phyloP scores from a whole-genome alignment of 495 filamentous ascomycete species.

The Echria macrotheca region DNA sequence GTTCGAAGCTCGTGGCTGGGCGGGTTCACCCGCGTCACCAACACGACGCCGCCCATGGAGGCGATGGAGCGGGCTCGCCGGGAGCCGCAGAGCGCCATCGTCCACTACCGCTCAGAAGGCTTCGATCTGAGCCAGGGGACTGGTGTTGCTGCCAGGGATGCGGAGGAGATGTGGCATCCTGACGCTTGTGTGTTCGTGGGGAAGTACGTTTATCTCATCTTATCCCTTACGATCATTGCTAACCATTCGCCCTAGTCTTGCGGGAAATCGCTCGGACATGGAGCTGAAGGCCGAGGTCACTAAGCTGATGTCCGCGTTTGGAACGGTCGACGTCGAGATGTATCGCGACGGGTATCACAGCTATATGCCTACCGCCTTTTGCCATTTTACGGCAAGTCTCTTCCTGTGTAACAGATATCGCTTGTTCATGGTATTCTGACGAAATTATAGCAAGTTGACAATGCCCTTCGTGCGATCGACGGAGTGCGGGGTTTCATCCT shows the following conservation, averaged over 20 bases:
- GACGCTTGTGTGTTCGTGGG: background rate
- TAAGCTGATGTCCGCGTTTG: background rate
- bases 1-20: too few relatives aligned
- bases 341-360: background rate
- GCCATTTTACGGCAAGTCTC: background rate
- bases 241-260: background rate
- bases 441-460: background rate
- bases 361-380: background rate
- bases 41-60: too few relatives aligned
- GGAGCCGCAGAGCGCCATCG: too few relatives aligned
- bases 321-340: background rate
- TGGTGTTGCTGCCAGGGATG: too few relatives aligned
- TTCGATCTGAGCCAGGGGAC: too few relatives aligned
- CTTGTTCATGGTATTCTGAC: background rate
- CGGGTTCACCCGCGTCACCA: too few relatives aligned
- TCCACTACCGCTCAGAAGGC: too few relatives aligned
- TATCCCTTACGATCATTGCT: background rate
- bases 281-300: background rate
- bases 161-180: too few relatives aligned
- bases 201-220: background rate
- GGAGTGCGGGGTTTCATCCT: background rate
- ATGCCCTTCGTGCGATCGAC: background rate
- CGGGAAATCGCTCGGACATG: background rate
- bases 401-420: background rate
- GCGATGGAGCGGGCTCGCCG: too few relatives aligned